phyloP scores from a whole-genome alignment of 1,284 basidiomycete species.

The Pseudozyma sp. region DNA sequence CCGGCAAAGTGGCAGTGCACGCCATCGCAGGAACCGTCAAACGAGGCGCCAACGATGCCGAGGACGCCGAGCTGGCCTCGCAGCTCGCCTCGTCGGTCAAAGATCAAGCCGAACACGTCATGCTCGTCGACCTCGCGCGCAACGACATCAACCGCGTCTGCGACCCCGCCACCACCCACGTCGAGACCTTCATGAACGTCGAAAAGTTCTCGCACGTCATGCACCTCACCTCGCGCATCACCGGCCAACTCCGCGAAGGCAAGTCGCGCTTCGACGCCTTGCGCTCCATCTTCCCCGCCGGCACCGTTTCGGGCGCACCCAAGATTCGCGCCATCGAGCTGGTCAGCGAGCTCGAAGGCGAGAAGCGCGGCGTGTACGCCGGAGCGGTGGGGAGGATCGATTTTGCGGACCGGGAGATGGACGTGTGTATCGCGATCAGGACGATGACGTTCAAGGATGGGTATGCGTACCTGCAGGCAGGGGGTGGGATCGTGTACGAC shows the following conservation, averaged over 20 bases:
- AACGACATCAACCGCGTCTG: constrained; percentile 99
- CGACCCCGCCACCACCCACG: constrained; percentile 91
- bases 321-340: constrained; percentile 99
- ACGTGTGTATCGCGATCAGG: constrained; percentile 97
- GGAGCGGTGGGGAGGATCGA: constrained; percentile 97
- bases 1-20: constrained; percentile 90
- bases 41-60: constrained; percentile 76
- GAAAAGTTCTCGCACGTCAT: constrained; percentile 99
- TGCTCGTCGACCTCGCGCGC: constrained; percentile 98
- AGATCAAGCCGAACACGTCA: constrained; percentile 97
- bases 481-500: constrained; percentile 95
- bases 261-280: constrained; percentile 95
- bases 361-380: constrained; percentile 93
- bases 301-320: constrained; percentile 98
- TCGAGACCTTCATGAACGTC: constrained; percentile 92
- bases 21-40: constrained; percentile 96
- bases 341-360: constrained; percentile 85
- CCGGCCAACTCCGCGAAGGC: constrained; percentile 84
- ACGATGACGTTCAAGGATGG: constrained; percentile 98
- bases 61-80: constrained; percentile 84
- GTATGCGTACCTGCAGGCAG: constrained; percentile 88
- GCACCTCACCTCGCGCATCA: constrained; percentile 94
- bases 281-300: constrained; percentile 98
- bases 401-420: constrained; percentile 93
- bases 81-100: constrained; percentile 86